Percentiles rank a stretch among this genome's conserved stretches.
These are phyloP conservation scores for Rosa lucieae DNA, from an alignment of 306 rosid genomes.

Conservation along the genomic window DNA sequence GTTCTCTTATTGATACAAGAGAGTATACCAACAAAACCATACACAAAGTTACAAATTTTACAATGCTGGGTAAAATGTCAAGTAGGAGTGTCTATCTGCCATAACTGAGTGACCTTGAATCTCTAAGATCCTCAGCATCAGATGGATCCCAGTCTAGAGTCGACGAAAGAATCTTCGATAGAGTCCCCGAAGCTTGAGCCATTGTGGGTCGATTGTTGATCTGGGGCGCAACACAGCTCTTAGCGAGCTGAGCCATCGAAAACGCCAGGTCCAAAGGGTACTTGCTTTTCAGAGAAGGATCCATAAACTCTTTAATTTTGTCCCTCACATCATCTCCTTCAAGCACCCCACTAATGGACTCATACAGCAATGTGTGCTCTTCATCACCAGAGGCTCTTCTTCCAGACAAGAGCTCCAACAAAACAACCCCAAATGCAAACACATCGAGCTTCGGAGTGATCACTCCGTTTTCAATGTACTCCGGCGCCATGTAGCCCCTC, in stretches of 20 bases:
- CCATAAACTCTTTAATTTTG: conserved; percentile 58
- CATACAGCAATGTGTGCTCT: conserved; percentile 25
- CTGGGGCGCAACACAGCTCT: conserved; percentile 48
- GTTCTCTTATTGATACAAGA: not conserved
- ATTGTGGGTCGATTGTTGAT: conserved; percentile 54
- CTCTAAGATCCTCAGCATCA: conserved; percentile 50
- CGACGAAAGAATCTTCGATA: conserved; percentile 66
- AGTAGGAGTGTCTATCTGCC: conserved; percentile 26
- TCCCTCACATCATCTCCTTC: conserved; percentile 62
- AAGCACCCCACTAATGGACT: conserved; percentile 32
- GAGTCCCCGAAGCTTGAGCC: conserved; percentile 42
- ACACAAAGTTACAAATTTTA: not conserved
- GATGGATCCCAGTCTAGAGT: conserved; percentile 74
- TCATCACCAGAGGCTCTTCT: conserved; percentile 41
- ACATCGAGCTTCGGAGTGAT: conserved; percentile 71
- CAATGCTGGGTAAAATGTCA: not conserved
- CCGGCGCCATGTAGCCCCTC: conserved; percentile 76
- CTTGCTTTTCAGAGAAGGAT: conserved; percentile 42
- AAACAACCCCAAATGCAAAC: conserved; percentile 66
- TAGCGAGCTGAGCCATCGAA: conserved; percentile 64
- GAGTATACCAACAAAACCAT: not conserved
- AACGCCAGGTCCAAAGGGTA: conserved; percentile 70
- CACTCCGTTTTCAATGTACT: conserved; percentile 65
- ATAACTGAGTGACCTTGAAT: conserved; percentile 38
- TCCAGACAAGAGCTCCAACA: conserved; percentile 71